Evolutionary conservation across 164 flowering plant species (phyloP), one percentile per base, ranked within the genome.

Genomic region (Vitis amurensis): DNA sequence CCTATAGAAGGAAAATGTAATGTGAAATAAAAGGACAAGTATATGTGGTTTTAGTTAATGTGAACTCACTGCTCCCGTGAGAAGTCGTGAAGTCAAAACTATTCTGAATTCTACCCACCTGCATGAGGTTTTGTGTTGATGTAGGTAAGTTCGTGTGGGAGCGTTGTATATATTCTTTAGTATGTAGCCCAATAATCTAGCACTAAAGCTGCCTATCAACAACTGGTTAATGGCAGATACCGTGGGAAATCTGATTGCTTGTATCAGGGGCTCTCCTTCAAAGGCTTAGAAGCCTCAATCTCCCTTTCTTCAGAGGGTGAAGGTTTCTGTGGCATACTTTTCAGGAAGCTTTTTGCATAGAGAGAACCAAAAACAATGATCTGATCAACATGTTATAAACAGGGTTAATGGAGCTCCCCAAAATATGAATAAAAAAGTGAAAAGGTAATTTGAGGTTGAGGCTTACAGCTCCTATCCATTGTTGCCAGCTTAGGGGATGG

Each of bases 401-500:
- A 57, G 63, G 11, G 61, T 71, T 58, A 59, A 51, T 31, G 8
- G 61, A 12, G 16, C 10, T 31, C 4, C 23, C 49, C 4, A 27
- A 50, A 2, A 47, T 63, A 37, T 37, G 23, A 2, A 23, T 37
- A 29, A 63, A 59, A 9, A 61, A 19, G 29, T 31, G 37, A 52
- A 66, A 16, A 53, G 63, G 29, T 27, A 12, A 30, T 11, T 64
- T 0, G 44, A 10, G 68, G 23, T 64, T 31, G 49, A 68, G 68
- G 48, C 91, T 88, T 84, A 93, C 99, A 37, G 95, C 89, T 83
- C 98, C 99, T 69, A 87, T 74, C 80, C 85, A 84, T 68, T 96
- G 98, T 63, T 85, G 85, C 86, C 88, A 82, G 79, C 97, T 90
- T 16, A 96, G 83, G 9, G 99, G 97, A 78, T 93, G 99, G 1